Base-by-base conservation (phyloP, 2,329 filamentous ascomycete species). In the Claviceps purpurea region DNA sequence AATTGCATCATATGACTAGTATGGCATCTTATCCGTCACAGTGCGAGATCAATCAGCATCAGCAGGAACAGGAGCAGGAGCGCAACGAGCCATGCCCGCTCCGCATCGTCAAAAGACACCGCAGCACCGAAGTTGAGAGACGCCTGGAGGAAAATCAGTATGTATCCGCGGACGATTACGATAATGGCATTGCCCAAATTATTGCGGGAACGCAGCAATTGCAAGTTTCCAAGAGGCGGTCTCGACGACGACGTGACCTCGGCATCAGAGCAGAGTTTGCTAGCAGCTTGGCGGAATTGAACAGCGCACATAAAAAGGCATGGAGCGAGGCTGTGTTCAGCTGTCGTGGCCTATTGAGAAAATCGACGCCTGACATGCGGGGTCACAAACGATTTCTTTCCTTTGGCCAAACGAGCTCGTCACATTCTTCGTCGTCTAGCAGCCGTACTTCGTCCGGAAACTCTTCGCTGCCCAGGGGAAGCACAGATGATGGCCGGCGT, bases 81-180 rank as follows among this genome's bases (percentile, higher is more conserved):
- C 48, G 26, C 22, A 65, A 64, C 58, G 59, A 61, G 52, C 71
- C 75, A 18, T 67, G 67, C 37, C 77, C 78, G 11, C 61, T 79
- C 38, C 71, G 73, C 42, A 75, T 80, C 59, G 61, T 72, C 59
- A 80, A 77, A 60, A 64, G 65, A 38, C 45, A 47, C 8, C 51
- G 53, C 26, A 41, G 50, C 34, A 51, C 13, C 18, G 38, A 38
- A 14, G 14, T n/a, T 18, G 16, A 40, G 8, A 26, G 18, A 30
- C 38, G 39, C 1, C 6, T 7, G n/a, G 42, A 34, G 16, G 44
- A 42, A 7, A 26, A 44, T 7, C 22, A 7, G 11, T n/a, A 49
- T 24, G 8, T 20, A 47, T 40, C 44, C 3, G 42, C 22, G 13
- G 24, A 53, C 48, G 41, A 52, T 20, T 42, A 49, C 26, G 45